Evolutionary conservation across 192 early-diverging fungal genomes (phyloP), one percentile per base, ranked within the genome.

Genomic region (Coemansia reversa): DNA sequence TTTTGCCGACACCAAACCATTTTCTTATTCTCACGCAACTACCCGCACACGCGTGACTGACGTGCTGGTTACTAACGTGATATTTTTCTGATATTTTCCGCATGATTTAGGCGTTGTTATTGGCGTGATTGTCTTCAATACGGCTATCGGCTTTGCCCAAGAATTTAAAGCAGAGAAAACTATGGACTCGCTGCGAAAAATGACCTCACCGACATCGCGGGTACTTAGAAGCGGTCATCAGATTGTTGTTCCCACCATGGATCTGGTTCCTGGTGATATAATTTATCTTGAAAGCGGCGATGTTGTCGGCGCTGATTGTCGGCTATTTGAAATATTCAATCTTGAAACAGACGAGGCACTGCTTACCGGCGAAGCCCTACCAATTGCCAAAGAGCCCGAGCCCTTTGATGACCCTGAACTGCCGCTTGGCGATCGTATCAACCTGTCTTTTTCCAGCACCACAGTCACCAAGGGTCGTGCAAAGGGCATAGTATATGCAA

Each of bases 101-200:
- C 9, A 42, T 45, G 12, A 47, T 55, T 27, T 89, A 84, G 89
- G 87, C 30, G 88, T 84, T 52, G 90, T 97, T 30, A 86, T 94
- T 39, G 68, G 86, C 22, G 90, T 98, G 30, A 92, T 96, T 39
- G 72, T 89, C 19, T 68, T 96, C 49, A 98, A 98, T 77, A 86
- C 93, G 23, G 65, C 87, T 29, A 93, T 99, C 65, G 97, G 97
- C 8, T 96, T 98, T 64, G 80, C 88, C 3, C 97, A 99, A 82
- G 97, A 99, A 73, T 98, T 88, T 81, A 91, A 93, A 66, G 95
- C 97, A 11, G 92, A 89, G 64, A 92, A 93, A 60, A 94, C 96
- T 9, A 87, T 98, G 88, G 94, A 98, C 65, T 92, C 96, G 27
- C 82, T 98, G 39, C 83, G 93, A 49, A 89, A 91, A 39, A 85